These are phyloP conservation scores for Fusarium illudens DNA, from an alignment of 2,329 filamentous ascomycete species.

Conservation along the genomic window DNA sequence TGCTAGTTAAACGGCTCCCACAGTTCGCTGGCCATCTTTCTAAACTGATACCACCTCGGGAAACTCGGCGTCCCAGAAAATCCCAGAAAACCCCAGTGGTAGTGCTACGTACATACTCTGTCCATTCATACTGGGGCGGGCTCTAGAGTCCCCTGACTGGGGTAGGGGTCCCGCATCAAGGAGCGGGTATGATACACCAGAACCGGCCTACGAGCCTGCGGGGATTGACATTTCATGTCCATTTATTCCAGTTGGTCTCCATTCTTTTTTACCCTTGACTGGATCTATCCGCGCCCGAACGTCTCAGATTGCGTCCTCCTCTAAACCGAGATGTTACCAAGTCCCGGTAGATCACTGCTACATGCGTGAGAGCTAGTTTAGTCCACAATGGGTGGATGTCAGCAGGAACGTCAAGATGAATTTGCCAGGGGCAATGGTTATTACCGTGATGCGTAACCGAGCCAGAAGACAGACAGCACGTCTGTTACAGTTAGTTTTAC, in stretches of 20 bases:
- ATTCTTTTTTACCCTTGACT: neutral
- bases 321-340: neutral
- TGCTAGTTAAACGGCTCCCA: neutral
- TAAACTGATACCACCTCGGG: neutral
- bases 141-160: neutral
- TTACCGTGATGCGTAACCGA: neutral
- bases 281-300: neutral
- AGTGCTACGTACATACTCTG: neutral
- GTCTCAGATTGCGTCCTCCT: neutral
- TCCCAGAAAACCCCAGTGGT: neutral
- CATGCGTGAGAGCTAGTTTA: neutral
- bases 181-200: neutral
- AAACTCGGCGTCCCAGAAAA: neutral
- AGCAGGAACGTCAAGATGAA: neutral
- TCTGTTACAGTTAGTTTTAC: neutral
- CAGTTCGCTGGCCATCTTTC: neutral
- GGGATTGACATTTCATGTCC: neutral
- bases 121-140: neutral
- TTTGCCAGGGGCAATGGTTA: neutral
- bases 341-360: neutral
- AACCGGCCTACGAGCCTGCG: neutral
- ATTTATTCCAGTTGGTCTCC: neutral
- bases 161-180: neutral
- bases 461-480: neutral
- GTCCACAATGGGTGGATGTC: neutral